phyloP scores from a whole-genome alignment of 495 filamentous ascomycete species.

The Trichoderma virens region DNA sequence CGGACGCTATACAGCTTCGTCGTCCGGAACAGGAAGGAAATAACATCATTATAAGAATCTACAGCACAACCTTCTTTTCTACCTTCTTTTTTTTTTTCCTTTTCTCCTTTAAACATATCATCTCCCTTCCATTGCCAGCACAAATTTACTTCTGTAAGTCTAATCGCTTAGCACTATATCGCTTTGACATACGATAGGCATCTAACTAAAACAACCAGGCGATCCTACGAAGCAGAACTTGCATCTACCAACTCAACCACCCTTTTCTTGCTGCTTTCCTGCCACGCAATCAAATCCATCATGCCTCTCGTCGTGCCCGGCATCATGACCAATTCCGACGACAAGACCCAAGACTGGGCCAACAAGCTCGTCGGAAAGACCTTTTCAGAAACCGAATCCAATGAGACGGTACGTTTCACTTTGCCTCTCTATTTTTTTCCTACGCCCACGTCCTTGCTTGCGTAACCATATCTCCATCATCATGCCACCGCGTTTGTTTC shows the following conservation, averaged over 20 bases:
- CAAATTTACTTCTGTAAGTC: too few relatives aligned
- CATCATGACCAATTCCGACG: constrained; percentile 48
- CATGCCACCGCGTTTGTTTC: background rate
- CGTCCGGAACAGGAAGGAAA: background rate
- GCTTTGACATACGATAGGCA: too few relatives aligned
- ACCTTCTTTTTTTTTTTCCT: background rate
- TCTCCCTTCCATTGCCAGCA: too few relatives aligned
- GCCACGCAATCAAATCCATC: constrained; percentile 21
- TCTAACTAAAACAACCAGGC: too few relatives aligned
- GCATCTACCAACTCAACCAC: too few relatives aligned
- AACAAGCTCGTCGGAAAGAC: constrained; percentile 75
- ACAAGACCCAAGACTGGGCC: constrained; percentile 57
- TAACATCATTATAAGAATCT: background rate
- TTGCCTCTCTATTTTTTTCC: background rate
- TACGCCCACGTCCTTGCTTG: background rate
- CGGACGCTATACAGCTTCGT: background rate
- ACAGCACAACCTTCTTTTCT: background rate
- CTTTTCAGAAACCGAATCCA: constrained; percentile 29
- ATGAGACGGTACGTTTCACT: constrained; percentile 31
- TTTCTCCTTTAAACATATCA: background rate
- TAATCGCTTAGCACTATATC: too few relatives aligned
- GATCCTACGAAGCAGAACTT: too few relatives aligned
- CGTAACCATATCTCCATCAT: background rate
- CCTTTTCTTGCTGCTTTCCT: background rate
- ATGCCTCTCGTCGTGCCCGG: constrained; percentile 84